A percentile compares a stretch with the other conserved stretches of the same genome.
Conservation (phyloP, 257 asterid species). For the Solanum sitiens region DNA sequence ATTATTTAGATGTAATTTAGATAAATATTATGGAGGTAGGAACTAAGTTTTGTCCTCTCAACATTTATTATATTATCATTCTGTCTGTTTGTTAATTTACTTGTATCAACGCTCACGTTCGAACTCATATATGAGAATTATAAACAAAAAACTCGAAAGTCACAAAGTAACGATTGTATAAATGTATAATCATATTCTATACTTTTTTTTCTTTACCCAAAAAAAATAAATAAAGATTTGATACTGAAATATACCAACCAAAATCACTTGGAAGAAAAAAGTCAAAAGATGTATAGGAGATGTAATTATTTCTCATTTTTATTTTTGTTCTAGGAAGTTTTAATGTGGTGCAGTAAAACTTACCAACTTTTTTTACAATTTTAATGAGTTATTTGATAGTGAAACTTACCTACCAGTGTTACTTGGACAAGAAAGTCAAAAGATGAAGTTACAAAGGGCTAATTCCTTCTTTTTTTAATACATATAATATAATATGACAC, state of each 20-base stretch:
- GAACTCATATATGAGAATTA: neutral
- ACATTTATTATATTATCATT: neutral
- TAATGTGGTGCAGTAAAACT: neutral
- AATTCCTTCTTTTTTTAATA: neutral
- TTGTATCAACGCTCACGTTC: neutral
- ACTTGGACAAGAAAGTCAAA: neutral
- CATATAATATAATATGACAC: neutral
- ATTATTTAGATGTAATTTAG: neutral
- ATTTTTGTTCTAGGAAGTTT: neutral
- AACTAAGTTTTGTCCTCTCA: neutral
- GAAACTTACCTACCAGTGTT: neutral
- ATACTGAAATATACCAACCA: neutral
- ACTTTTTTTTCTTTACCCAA: neutral
- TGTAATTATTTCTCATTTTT: neutral
- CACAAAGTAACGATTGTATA: neutral
- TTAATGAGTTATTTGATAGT: neutral
- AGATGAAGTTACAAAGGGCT: neutral
- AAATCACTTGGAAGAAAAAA: neutral
- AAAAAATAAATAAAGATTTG: neutral
- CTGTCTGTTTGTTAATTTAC: neutral
- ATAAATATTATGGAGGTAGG: neutral
- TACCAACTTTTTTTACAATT: neutral
- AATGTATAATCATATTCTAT: too few species aligned
- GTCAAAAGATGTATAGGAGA: neutral
- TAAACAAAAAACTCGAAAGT: neutral